These are phyloP conservation scores for Lathyrus aphaca DNA, from an alignment of 306 rosid species.

Conservation along the genomic window DNA sequence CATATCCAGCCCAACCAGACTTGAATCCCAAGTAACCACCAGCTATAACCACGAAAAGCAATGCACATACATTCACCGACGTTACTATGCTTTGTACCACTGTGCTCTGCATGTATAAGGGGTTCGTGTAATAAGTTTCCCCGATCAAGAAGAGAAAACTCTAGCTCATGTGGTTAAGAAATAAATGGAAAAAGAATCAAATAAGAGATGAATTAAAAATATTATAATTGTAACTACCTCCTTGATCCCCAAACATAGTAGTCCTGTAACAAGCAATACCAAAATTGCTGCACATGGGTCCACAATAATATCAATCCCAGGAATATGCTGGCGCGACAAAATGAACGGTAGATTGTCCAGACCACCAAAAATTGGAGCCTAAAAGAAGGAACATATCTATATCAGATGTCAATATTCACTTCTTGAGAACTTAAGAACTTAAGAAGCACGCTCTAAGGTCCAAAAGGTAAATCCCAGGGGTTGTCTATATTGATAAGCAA, in stretches of 20 bases:
- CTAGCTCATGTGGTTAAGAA: not conserved
- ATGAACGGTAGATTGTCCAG: no score
- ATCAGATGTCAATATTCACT: conserved; percentile 15
- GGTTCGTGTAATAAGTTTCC: not conserved
- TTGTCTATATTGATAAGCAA: not conserved
- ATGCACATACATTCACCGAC: no score
- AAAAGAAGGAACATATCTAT: conserved; percentile 21
- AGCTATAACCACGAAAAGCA: no score
- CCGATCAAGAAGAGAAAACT: not conserved
- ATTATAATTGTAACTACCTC: conserved; percentile 34
- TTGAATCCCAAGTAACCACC: no score
- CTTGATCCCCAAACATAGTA: no score
- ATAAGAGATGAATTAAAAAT: not conserved
- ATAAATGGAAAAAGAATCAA: not conserved
- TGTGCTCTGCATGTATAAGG: conserved; percentile 71
- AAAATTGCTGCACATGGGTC: conserved; percentile 20
- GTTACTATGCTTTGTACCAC: conserved; percentile 53
- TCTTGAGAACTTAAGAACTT: no score
- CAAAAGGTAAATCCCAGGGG: no score
- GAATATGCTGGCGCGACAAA: no score
- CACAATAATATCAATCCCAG: conserved; percentile 59
- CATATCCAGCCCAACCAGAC: no score
- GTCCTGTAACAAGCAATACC: no score
- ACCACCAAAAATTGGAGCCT: conserved; percentile 42
- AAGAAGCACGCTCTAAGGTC: no score